Conservation (phyloP, 2,329 filamentous ascomycete genomes). For the Aureobasidium sp. region DNA sequence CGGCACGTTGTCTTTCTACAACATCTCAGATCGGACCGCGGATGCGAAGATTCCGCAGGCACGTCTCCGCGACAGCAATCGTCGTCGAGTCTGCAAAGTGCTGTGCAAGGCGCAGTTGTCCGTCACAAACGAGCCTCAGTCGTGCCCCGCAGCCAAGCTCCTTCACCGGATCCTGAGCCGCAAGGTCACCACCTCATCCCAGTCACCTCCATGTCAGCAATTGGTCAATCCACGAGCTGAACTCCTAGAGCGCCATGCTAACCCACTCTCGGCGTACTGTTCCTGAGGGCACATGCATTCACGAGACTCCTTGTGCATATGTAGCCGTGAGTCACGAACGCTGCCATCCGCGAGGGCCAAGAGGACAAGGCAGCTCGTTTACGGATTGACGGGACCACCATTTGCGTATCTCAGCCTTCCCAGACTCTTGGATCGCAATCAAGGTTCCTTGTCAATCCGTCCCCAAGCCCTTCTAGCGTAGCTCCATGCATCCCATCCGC, state of each 20-base stretch:
- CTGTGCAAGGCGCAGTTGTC: slow-evolving; percentile 10
- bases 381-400: slow-evolving; percentile 1
- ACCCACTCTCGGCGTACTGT: not conserved
- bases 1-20: not conserved
- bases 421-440: slow-evolving; percentile 1
- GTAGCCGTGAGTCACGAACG: slow-evolving; percentile 8
- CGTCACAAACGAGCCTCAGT: not conserved
- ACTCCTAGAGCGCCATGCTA: not conserved
- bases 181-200: slow-evolving; percentile 2
- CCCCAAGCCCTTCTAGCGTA: slow-evolving; percentile 8
- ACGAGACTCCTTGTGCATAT: slow-evolving; percentile 4
- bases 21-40: slow-evolving; percentile 8
- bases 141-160: slow-evolving; percentile 11
- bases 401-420: slow-evolving; percentile 7
- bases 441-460: not conserved
- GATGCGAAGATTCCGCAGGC: not conserved
- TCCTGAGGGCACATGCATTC: slow-evolving; percentile 4
- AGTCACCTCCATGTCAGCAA: not conserved
- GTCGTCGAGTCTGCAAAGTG: not conserved
- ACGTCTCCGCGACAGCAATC: not conserved
- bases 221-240: slow-evolving; percentile 10
- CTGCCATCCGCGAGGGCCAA: not conserved
- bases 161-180: slow-evolving; percentile 5
- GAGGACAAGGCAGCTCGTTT: not conserved
- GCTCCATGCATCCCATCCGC: not conserved